Evolutionary conservation across 257 asterid species (phyloP), one percentile per base, ranked within the genome.

Genomic region (Fraxinus anomala): DNA sequence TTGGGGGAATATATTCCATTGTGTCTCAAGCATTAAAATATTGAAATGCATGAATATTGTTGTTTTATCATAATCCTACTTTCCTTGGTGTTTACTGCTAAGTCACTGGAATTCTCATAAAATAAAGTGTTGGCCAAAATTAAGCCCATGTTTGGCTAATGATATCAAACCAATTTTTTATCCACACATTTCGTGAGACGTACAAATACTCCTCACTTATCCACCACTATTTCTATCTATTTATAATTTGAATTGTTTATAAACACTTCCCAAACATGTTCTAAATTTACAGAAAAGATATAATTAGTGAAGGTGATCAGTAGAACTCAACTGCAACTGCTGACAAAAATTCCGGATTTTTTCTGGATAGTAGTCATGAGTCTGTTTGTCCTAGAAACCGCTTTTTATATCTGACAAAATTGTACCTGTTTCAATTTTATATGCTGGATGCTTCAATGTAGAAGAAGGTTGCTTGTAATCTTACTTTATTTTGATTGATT

Each of bases 371-470:
- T 2, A 54, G 24, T 54, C n/a, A 19, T 54, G 65, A 19, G n/a
- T 54, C 65, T 19, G 65, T 54, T 54, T 51, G 24, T 54, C 24
- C n/a, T n/a, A 19, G 37, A 36, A 76, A 61, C 61, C 42, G 37
- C 28, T 61, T 63, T 51, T 76, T 54, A 33, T 75, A 42, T 66
- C 3, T 26, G 68, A 49, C 36, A n/a, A 70, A 30, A 73, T 34
- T 73, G 21, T 54, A n/a, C 39, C 31, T 73, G 34, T 33, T 36
- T 8, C 39, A 59, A 28, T 71, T 72, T 76, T n/a, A 9, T 26
- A 61, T 12, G 39, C 49, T 65, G 59, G 59, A 56, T 63, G 74
- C 47, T 80, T 68, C 68, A 47, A 72, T 66, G 61, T 56, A 61
- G 78, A 16, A 66, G 56, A 47, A 63, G 30, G 28, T 9, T 33